Base-by-base conservation (phyloP, 2,329 filamentous ascomycete species). In the Sordariomycetes sp. region DNA sequence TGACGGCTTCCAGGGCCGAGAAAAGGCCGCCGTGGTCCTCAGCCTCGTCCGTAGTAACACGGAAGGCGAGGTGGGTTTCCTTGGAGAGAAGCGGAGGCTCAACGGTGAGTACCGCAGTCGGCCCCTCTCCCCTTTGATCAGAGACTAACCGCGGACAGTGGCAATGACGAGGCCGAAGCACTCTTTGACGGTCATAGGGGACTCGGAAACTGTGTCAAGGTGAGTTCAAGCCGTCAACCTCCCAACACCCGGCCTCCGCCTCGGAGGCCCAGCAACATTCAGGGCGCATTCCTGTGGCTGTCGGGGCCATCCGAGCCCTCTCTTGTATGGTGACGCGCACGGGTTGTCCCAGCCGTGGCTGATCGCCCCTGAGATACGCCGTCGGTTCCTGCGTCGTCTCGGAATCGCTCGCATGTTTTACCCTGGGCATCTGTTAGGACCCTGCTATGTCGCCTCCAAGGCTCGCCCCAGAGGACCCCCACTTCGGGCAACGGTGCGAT, bases 81-180 rank as follows among this genome's bases (percentile, higher is more conserved):
- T 99, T 42, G 89, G 84, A 15, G 94, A 99, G 72, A 95, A 91
- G 76, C 81, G 94, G 61, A 80, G 94, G 61, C 74, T 99, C 62
- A 99, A 99, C 68, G 92, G 90, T 95, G 76, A 71, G 82, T 72
- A 55, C 48, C 57, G 28, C 34, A 8, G 7, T 50, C 45, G 2
- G 17, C 45, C n/a, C 13, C 45, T 20, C 4, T 24, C 35, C 42
- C 17, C 10, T 8, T 36, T 6, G 24, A 53, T 17, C 17, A 32
- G 20, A 2, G 20, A 57, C 58, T 53, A n/a, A 50, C 25, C 50
- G 42, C 15, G 64, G 87, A 85, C 90, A 95, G 91, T 97, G 64
- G 92, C 94, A 56, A 97, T 99, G 91, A 99, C 94, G 61, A 83
- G 94, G 62, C 90, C 94, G 6, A 92, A 88, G 73, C 82, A 94